Percentiles rank a stretch among this genome's conserved stretches.
phyloP scores from a whole-genome alignment of 2,329 filamentous ascomycete genomes.

The Aspergillus sp. region DNA sequence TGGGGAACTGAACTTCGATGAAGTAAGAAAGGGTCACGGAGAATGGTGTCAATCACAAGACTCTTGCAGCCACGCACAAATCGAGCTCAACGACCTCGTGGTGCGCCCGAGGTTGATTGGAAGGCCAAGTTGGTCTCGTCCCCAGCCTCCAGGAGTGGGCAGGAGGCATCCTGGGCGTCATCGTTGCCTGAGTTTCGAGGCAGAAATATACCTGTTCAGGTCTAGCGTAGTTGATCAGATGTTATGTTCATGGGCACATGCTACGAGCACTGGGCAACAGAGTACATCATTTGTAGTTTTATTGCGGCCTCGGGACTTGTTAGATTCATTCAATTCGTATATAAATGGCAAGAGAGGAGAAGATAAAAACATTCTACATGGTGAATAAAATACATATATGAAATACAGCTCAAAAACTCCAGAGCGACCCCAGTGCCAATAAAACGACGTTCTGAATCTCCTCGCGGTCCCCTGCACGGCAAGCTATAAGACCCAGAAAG shows the following conservation, averaged over 20 bases:
- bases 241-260: neutral
- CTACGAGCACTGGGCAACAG: too few species aligned
- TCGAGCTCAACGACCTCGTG: conserved; percentile 6
- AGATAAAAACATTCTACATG: conserved; percentile 34
- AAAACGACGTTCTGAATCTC: conserved; percentile 31
- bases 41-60: conserved; percentile 22
- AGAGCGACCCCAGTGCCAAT: conserved; percentile 27
- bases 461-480: conserved; percentile 42
- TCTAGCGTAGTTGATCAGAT: conserved; percentile 13
- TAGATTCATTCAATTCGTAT: conserved; percentile 25
- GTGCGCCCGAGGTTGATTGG: conserved; percentile 16
- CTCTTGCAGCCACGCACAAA: conserved; percentile 4
- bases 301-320: neutral
- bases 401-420: conserved; percentile 42
- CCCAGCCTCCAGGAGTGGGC: conserved; percentile 15
- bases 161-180: conserved; percentile 1
- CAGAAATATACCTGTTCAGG: neutral
- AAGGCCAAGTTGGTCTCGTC: conserved; percentile 20
- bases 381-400: conserved; percentile 41
- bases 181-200: conserved; percentile 25
- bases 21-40: conserved; percentile 18
- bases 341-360: conserved; percentile 33
- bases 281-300: too few species aligned
- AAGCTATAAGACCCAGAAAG: conserved; percentile 35
- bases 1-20: conserved; percentile 12